These are phyloP conservation scores for Amanita thiersii DNA, from an alignment of 768 basidiomycete species.

Conservation along the genomic window DNA sequence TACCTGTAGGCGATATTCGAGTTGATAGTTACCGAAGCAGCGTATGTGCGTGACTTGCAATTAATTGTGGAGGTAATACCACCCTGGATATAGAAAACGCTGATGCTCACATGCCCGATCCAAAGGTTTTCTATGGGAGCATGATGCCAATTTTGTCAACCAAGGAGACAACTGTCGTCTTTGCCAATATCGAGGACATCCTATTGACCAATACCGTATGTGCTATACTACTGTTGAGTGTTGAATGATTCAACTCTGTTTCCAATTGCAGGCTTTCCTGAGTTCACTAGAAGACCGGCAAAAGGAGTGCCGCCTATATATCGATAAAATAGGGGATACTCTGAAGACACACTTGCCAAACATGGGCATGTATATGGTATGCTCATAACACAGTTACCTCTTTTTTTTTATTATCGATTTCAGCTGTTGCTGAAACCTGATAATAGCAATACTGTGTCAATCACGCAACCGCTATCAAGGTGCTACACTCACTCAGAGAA, in stretches of 20 bases:
- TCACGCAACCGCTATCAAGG: constrained; percentile 69
- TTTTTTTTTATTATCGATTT: background rate
- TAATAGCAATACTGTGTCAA: constrained; percentile 84
- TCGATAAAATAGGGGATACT: constrained; percentile 85
- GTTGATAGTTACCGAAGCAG: constrained; percentile 82
- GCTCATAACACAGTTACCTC: too few species aligned
- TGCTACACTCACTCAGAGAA: constrained; percentile 66
- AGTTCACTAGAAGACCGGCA: constrained; percentile 89
- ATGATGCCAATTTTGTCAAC: constrained; percentile 64
- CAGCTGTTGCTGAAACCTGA: background rate
- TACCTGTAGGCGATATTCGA: constrained; percentile 77
- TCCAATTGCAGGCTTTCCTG: constrained; percentile 53
- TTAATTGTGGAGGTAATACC: constrained; percentile 75
- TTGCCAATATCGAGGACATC: constrained; percentile 92
- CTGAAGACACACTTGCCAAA: constrained; percentile 65
- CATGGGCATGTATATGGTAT: constrained; percentile 76
- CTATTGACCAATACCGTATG: constrained; percentile 80
- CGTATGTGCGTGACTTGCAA: constrained; percentile 89
- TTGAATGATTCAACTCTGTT: background rate
- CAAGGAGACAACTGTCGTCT: constrained; percentile 76
- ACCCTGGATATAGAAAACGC: background rate
- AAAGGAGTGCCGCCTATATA: constrained; percentile 83
- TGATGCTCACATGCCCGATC: constrained; percentile 1
- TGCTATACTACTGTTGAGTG: background rate
- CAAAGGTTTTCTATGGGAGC: constrained; percentile 78